A percentile compares a stretch with the other conserved stretches of the same genome.
These are phyloP conservation scores for Kalaharituber pfeilii DNA, from an alignment of 2,329 filamentous ascomycete species.

Conservation along the genomic window DNA sequence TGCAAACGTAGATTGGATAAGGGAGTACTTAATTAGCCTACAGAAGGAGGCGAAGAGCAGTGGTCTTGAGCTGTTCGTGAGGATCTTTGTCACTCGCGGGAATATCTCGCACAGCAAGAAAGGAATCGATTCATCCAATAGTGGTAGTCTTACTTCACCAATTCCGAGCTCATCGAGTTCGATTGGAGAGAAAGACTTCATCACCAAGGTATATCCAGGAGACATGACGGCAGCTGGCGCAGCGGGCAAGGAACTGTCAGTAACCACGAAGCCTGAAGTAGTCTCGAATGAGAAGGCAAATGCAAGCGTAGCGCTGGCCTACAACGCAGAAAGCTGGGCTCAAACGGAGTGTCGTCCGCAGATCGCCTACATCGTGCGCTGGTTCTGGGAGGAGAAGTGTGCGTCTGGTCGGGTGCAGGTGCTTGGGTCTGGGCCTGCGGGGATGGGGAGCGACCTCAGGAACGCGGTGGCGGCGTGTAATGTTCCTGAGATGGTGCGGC, in stretches of 20 bases:
- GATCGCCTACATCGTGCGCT: constrained; percentile 32
- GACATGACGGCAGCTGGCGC: constrained; percentile 11
- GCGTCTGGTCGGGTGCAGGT: constrained; percentile 36
- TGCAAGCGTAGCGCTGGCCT: constrained; percentile 10
- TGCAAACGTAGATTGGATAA: constrained; percentile 41
- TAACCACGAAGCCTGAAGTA: constrained; percentile 12
- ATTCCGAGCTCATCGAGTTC: constrained; percentile 2
- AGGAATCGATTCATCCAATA: constrained; percentile 15
- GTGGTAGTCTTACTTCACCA: constrained; percentile 23
- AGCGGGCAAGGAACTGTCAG: constrained; percentile 20
- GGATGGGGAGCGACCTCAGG: constrained; percentile 43
- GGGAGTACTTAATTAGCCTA: constrained; percentile 38
- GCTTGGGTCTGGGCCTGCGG: constrained; percentile 42
- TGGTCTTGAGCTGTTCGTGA: constrained; percentile 33
- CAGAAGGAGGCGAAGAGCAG: constrained; percentile 27
- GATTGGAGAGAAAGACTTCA: background rate
- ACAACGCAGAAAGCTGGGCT: constrained; percentile 22
- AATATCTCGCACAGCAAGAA: constrained; percentile 2
- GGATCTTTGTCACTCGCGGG: constrained; percentile 44
- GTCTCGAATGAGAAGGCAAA: constrained; percentile 22
- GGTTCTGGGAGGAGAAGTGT: constrained; percentile 26
- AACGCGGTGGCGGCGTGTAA: constrained; percentile 38
- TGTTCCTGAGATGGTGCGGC: constrained; percentile 38
- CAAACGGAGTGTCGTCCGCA: constrained; percentile 24
- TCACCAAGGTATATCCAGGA: too few species aligned